phyloP scores from a whole-genome alignment of 495 filamentous ascomycete species.

The Penicillium simplicissimum region DNA sequence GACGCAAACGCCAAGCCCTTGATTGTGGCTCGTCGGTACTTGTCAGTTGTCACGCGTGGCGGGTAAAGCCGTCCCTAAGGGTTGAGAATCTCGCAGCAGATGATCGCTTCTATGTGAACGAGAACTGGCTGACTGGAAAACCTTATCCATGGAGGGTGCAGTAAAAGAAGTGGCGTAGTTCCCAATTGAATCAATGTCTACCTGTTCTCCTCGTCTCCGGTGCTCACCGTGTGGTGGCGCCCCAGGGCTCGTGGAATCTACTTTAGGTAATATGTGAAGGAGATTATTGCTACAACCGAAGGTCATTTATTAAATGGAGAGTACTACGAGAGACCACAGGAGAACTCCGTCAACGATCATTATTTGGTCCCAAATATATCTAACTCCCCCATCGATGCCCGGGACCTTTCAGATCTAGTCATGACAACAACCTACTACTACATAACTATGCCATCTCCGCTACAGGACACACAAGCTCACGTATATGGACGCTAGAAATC shows the following conservation, averaged over 20 bases:
- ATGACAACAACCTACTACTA: no score
- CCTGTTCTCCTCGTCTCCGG: not conserved
- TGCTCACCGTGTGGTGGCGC: not conserved
- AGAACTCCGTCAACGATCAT: not conserved
- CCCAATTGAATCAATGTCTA: not conserved
- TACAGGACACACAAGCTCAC: no score
- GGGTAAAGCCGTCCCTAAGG: no score
- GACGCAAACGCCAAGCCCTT: slow-evolving; percentile 24
- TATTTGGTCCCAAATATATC: not conserved
- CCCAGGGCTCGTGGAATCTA: not conserved
- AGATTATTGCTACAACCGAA: no score
- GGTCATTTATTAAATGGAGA: not conserved
- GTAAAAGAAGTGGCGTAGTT: not conserved
- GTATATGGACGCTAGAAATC: no score
- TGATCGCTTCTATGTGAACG: not conserved
- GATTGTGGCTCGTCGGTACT: not conserved
- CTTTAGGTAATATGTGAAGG: not conserved
- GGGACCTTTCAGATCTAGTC: no score
- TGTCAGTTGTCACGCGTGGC: slow-evolving; percentile 7
- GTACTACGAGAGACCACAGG: not conserved
- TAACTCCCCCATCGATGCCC: not conserved
- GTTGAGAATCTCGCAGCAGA: not conserved
- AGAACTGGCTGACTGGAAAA: not conserved
- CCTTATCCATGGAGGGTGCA: not conserved
- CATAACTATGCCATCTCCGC: no score